Percentiles rank a stretch among this genome's conserved stretches.
These are phyloP conservation scores for Senecio squalidus DNA, from an alignment of 140 eudicot species.

Conservation along the genomic window DNA sequence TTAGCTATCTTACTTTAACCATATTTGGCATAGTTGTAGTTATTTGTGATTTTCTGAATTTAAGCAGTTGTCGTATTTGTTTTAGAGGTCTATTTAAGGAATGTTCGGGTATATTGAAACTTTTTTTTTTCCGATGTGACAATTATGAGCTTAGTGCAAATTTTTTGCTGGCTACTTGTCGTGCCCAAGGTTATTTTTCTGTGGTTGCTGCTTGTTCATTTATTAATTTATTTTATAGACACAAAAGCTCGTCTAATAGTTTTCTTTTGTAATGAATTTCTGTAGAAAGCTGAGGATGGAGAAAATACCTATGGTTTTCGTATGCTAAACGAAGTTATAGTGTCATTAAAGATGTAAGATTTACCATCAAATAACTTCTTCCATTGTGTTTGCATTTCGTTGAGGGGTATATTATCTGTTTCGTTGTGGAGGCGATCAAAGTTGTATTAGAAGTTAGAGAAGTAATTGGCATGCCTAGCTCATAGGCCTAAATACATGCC, in stretches of 20 bases:
- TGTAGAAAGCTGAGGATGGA: constrained; percentile 66
- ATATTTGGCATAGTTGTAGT: no score
- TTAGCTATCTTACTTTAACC: no score
- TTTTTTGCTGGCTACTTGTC: neutral
- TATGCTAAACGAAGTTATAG: constrained; percentile 83
- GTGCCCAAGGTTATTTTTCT: neutral
- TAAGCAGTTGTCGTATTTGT: no score
- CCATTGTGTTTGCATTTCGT: constrained; percentile 5
- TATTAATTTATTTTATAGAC: neutral
- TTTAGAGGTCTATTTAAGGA: no score
- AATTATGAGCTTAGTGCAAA: no score
- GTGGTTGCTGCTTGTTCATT: neutral
- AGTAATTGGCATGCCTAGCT: neutral
- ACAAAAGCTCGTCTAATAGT: constrained; percentile 9
- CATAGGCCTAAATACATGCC: no score
- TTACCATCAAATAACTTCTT: constrained; percentile 10
- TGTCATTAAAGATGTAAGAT: constrained; percentile 82
- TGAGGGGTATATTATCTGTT: neutral
- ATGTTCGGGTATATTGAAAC: no score
- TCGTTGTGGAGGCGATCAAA: constrained; percentile 7
- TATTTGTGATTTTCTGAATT: no score
- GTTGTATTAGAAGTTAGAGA: neutral
- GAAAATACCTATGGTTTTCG: constrained; percentile 68
- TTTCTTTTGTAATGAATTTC: constrained; percentile 1
- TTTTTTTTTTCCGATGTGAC: no score